Evolutionary conservation across 139 green algal species (phyloP), one percentile per base, ranked within the genome.

Genomic region (Coelastrella sp.): DNA sequence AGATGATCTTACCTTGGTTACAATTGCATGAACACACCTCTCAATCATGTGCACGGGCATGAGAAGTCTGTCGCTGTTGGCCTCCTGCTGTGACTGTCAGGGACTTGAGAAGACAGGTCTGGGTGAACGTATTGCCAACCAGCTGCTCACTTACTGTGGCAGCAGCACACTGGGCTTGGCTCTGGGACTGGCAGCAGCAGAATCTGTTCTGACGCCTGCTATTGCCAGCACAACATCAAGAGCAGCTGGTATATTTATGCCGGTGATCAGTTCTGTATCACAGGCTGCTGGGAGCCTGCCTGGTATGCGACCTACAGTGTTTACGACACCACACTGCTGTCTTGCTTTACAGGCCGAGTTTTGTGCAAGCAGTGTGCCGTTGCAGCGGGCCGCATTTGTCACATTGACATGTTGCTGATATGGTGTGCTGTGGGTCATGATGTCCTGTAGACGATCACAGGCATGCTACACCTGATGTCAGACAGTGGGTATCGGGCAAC

Each of bases 161-260:
- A 96, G 96, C 85, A 94, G 73, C 88, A 98, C 96, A 2, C 90
- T 99, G 87, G 95, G 96, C 2, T 91, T 99, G 83, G 92, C 93
- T 2, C 96, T 98, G 76, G 97, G 97, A 1, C 91, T 99, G 13
- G 91, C 91, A 34, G 83, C 94, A 27, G 95, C 95, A 11, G 90
- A 98, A 89, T 88, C 84, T 19, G 57, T 96, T 2, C 91, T 99
- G 38, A 93, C 94, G 0, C 97, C 96, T 4, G 96, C 96, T 72
- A 99, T 99, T 97, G 97, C 97, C 53, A 98, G 93, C 81, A 99
- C 97, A 43, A 98, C 96, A 0, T 96, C 97, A 0, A 89, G 96
- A 30, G 91, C 92, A 15, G 91, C 79, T 34, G 97, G 97, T 81
- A 98, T 99, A 79, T 99, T 99, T 86, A 95, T 99, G 91, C 97